Conservation (phyloP, 106 monocot species). For the Phalaenopsis aphrodite region DNA sequence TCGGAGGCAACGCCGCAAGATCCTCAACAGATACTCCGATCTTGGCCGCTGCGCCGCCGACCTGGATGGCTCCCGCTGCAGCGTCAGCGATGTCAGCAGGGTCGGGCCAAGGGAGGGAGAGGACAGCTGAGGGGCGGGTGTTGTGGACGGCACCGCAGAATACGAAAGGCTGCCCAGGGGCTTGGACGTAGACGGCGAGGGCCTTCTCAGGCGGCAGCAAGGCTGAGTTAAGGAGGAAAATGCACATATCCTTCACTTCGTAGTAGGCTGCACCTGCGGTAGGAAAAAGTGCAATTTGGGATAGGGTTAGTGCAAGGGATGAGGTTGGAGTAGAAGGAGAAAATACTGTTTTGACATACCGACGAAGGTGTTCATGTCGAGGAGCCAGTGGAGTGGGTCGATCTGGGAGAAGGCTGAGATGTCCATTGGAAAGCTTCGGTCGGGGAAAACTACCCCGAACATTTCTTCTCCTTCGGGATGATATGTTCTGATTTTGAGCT, state of each 20-base stretch:
- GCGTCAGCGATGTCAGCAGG: conserved; percentile 18
- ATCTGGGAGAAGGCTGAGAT: conserved; percentile 73
- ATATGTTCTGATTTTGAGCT: too few species aligned
- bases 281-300: not conserved
- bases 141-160: conserved; percentile 71
- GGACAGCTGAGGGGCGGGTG: conserved; percentile 71
- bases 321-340: not conserved
- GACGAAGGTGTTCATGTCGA: conserved; percentile 53
- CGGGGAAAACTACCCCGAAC: conserved; percentile 88
- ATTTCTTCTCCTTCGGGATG: conserved; percentile 14
- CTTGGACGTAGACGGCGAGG: conserved; percentile 72
- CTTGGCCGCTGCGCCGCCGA: conserved; percentile 22
- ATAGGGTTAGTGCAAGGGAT: not conserved
- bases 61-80: not conserved
- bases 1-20: conserved; percentile 59
- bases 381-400: conserved; percentile 82
- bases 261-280: conserved; percentile 37
- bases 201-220: conserved; percentile 67
- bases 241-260: conserved; percentile 48
- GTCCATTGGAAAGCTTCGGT: conserved; percentile 86
- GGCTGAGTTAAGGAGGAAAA: conserved; percentile 56
- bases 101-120: conserved; percentile 84
- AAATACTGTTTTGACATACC: not conserved
- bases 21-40: conserved; percentile 91
- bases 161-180: conserved; percentile 43